Conservation (phyloP, 805 yeast species). For the Teunomyces funiuensis region DNA sequence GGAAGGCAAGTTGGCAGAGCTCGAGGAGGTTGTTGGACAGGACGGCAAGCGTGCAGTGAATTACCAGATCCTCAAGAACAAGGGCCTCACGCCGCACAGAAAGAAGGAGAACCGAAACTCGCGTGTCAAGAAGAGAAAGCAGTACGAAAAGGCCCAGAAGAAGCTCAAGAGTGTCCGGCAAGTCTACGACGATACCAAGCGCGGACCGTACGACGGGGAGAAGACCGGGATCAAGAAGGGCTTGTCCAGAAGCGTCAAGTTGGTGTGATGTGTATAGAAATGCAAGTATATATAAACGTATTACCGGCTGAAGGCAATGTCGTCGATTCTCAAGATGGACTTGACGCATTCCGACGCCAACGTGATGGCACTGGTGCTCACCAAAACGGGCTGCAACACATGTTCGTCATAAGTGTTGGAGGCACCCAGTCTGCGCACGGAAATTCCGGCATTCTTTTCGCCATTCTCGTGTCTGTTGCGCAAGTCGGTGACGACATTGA, state of each 20-base stretch:
- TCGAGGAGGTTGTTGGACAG: slow-evolving; percentile 62
- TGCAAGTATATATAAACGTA: neutral
- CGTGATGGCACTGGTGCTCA: slow-evolving; percentile 89
- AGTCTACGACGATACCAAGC: slow-evolving; percentile 75
- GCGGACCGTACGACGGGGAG: slow-evolving; percentile 84
- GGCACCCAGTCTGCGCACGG: slow-evolving; percentile 91
- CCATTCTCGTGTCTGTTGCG: slow-evolving; percentile 91
- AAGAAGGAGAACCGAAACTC: slow-evolving; percentile 93
- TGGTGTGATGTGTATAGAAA: slow-evolving; percentile 28
- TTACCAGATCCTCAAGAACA: slow-evolving; percentile 93
- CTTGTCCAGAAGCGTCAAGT: slow-evolving; percentile 81
- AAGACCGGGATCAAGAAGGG: slow-evolving; percentile 97
- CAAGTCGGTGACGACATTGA: slow-evolving; percentile 87
- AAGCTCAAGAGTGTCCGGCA: slow-evolving; percentile 87
- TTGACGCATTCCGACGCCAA: slow-evolving; percentile 96
- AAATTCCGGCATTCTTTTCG: slow-evolving; percentile 90
- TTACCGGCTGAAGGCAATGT: slow-evolving; percentile 81
- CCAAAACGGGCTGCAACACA: slow-evolving; percentile 94
- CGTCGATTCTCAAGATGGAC: slow-evolving; percentile 94
- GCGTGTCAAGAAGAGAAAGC: slow-evolving; percentile 97
- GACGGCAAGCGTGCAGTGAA: slow-evolving; percentile 93
- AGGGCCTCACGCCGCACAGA: slow-evolving; percentile 91
- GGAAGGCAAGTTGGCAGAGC: slow-evolving; percentile 78
- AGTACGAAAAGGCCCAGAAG: slow-evolving; percentile 93
- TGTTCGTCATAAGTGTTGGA: slow-evolving; percentile 90